Evolutionary conservation across 2,329 filamentous ascomycete species (phyloP).

Genomic region (Pseudocercospora pini-densiflorae): DNA sequence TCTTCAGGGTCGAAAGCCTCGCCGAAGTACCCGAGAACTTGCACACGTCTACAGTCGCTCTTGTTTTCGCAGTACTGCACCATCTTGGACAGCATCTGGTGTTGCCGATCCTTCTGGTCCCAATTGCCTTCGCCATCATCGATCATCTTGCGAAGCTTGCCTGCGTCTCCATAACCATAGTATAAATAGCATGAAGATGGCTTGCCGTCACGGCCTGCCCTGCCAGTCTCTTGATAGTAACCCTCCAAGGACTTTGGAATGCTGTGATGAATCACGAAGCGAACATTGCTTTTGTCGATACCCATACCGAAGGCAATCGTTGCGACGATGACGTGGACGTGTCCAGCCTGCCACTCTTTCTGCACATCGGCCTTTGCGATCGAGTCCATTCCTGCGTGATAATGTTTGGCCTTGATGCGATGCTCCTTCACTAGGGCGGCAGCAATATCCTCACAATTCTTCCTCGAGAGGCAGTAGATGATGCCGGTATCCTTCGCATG

Average conservation of each 20-base stretch:
- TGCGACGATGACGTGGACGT: constrained; percentile 87
- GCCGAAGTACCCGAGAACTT: constrained; percentile 92
- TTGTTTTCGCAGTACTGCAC: constrained; percentile 88
- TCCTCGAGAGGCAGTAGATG: constrained; percentile 87
- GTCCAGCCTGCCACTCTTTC: constrained; percentile 78
- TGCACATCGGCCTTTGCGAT: constrained; percentile 74
- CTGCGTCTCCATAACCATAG: constrained; percentile 80
- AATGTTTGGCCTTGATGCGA: constrained; percentile 77
- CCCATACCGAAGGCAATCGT: constrained; percentile 99
- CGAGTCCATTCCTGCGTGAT: constrained; percentile 78
- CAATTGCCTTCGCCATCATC: constrained; percentile 76
- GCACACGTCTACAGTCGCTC: constrained; percentile 82
- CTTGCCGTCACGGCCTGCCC: constrained; percentile 88
- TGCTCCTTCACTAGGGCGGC: constrained; percentile 64
- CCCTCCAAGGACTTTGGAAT: constrained; percentile 95
- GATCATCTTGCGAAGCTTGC: constrained; percentile 78
- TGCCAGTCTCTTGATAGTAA: constrained; percentile 97
- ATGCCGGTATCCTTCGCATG: constrained; percentile 81
- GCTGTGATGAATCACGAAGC: constrained; percentile 92
- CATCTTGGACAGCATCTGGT: constrained; percentile 82
- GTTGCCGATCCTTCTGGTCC: constrained; percentile 83
- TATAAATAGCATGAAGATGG: constrained; percentile 88
- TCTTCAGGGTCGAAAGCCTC: constrained; percentile 75
- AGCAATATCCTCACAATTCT: constrained; percentile 81
- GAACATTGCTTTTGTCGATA: constrained; percentile 97